Evolutionary conservation across 495 filamentous ascomycete species (phyloP), one percentile per base, ranked within the genome.

Genomic region (Aspergillus nanangensis): DNA sequence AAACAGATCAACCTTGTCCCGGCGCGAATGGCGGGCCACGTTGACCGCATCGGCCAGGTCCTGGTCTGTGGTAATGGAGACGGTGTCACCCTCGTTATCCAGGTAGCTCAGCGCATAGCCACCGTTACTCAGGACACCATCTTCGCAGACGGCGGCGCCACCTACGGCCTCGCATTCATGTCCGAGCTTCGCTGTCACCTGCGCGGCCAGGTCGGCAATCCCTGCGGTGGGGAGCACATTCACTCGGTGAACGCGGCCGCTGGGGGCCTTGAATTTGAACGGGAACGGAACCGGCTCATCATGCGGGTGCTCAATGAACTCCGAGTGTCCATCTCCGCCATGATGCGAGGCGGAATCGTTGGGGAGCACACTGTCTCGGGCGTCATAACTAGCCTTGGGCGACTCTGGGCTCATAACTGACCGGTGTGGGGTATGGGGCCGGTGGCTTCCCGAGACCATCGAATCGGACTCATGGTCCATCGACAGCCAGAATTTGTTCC

Each of bases 401-500:
- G 80, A 66, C 42, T 90, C 94, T 32, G 88, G 88, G 29, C 87
- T 93, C 72, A 94, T 80, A 19, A 87, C 64, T 55, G 85, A 82
- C 60, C 77, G 76, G 69, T 73, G 62, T 55, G 84, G 58, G 52
- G 84, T 74, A 57, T 81, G 64, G 37, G 78, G 50, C 42, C 84
- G 82, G 43, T 87, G 86, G 46, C 90, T 88, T 36, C 94, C 93
- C 44, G 93, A 99, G 50, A 97, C 82, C 75, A 95, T 85, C 1
- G 93, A 98, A 65, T 97, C 93, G 4, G 92, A 93, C 59, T 96
- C 93, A 56, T 94, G 83, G 66, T 96, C 91, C 52, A 98, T 80
- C 3, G 93, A 96, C 43, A 97, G 73, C 93, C 93, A 98, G 72
- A 98, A 98, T 70, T 96, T 97, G 71, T 96, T 95, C 93, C 93